Percentiles rank a stretch among this genome's conserved stretches.
Conservation (phyloP, 495 filamentous ascomycete species). For the Podospora australis region DNA sequence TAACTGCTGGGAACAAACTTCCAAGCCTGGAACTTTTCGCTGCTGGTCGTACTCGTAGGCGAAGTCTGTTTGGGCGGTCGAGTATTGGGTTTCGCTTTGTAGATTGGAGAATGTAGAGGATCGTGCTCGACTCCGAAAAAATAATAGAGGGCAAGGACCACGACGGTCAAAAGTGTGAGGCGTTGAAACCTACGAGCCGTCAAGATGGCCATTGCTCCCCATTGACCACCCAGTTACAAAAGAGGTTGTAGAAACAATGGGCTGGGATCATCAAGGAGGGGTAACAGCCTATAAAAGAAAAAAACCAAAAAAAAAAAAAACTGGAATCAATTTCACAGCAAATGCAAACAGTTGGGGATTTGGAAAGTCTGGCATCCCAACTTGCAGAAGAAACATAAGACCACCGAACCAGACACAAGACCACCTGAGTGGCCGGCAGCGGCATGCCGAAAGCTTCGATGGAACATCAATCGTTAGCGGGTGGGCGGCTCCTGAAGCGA, state of each 20-base stretch:
- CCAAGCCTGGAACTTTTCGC: slow-evolving; percentile 1
- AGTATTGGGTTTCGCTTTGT: neutral
- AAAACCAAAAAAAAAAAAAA: too few relatives aligned
- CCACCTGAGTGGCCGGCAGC: too few relatives aligned
- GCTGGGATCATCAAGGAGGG: neutral
- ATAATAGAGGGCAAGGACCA: slow-evolving; percentile 18
- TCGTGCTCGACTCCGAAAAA: slow-evolving; percentile 6
- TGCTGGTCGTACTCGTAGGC: neutral
- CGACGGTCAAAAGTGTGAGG: slow-evolving; percentile 15
- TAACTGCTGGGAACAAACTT: slow-evolving; percentile 32
- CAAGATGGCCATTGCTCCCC: slow-evolving; percentile 21
- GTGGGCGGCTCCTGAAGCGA: too few relatives aligned
- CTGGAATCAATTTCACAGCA: too few relatives aligned
- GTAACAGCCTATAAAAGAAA: neutral
- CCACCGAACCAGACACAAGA: too few relatives aligned
- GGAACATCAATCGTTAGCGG: too few relatives aligned
- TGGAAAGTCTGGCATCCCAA: too few relatives aligned
- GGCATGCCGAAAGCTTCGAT: too few relatives aligned
- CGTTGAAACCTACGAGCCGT: slow-evolving; percentile 19
- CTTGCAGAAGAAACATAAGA: too few relatives aligned
- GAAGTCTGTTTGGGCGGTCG: neutral
- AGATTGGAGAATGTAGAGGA: neutral
- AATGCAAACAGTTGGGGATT: too few relatives aligned
- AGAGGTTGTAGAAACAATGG: neutral
- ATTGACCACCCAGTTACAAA: slow-evolving; percentile 5